Evolutionary conservation across 2,329 filamentous ascomycete species (phyloP).

Genomic region (Talaromyces sp.): DNA sequence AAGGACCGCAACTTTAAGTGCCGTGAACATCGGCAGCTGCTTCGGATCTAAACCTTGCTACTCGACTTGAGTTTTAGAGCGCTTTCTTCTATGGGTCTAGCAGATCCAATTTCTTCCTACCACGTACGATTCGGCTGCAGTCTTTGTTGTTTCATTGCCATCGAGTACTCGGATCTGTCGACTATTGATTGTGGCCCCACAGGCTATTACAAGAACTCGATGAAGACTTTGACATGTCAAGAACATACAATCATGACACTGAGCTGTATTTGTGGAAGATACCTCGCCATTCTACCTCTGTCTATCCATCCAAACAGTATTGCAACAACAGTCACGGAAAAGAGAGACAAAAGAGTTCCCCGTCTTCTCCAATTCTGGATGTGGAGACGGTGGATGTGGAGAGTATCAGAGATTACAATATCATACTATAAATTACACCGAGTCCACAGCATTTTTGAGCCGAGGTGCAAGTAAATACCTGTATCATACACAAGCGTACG

Average conservation of each 20-base stretch:
- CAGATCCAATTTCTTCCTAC: background rate
- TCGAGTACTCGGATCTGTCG: background rate
- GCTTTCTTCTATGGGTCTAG: background rate
- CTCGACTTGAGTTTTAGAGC: background rate
- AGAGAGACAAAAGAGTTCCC: background rate
- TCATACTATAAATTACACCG: background rate
- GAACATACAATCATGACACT: no score
- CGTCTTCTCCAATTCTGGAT: constrained; percentile 1
- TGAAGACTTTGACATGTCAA: background rate
- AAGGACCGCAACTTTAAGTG: background rate
- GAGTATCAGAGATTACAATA: background rate
- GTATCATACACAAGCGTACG: background rate
- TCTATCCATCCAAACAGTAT: no score
- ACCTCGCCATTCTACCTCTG: no score
- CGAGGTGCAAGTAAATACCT: background rate
- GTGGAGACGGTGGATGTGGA: background rate
- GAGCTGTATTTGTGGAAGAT: no score
- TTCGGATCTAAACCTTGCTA: constrained; percentile 4
- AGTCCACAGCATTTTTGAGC: background rate
- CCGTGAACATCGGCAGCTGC: background rate
- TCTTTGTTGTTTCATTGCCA: background rate
- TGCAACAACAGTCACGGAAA: no score
- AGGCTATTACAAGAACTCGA: background rate
- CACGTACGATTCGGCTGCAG: background rate
- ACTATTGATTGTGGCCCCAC: background rate